Base-by-base conservation (phyloP, 768 basidiomycete species). In the Paxillus rubicundulus region DNA sequence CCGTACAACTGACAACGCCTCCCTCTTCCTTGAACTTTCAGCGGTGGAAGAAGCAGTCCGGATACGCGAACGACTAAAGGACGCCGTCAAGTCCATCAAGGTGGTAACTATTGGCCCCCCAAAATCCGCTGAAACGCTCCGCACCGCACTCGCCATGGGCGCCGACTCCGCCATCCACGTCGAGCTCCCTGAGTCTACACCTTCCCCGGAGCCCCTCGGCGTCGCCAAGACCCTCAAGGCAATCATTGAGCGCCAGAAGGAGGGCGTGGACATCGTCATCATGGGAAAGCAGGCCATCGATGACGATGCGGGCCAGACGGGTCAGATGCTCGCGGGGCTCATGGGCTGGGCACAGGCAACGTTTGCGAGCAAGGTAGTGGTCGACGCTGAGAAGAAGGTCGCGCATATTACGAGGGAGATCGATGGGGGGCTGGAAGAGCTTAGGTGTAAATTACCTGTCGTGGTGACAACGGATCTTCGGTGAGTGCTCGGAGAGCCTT, bases 251-350 rank as follows among this genome's bases (percentile, higher is more conserved):
- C 77, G 78, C 32, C 78, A 85, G 66, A 73, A 75, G 37, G 76
- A 76, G 49, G 77, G 74, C 34, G 79, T 90, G 9, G 96, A 98
- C 62, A 60, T 98, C 50, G 89, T 99, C 36, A 94, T 99, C 49
- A 78, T 98, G 72, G 97, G 97, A 3, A 99, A 99, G 73, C 97
- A 99, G 70, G 87, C 96, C 13, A 99, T 99, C 60, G 97, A 99
- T 72, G 95, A 96, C 61, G 97, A 99, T 68, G 79, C 91, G 6
- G 90, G 92, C 5, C 87, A 94, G 74, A 98, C 96, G 12, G 96
- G 96, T 0, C 95, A 97, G 69, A 98, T 98, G 92, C 79, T 98
- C 24, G 95, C 95, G 16, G 96, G 93, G 1, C 74, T 98, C 63
- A 71, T 98, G 62, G 85, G 84, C 16, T 97, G 94, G 89, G 81